Base-by-base conservation (phyloP, 192 early-diverging fungal genomes). In the Mortierella hygrophila region DNA sequence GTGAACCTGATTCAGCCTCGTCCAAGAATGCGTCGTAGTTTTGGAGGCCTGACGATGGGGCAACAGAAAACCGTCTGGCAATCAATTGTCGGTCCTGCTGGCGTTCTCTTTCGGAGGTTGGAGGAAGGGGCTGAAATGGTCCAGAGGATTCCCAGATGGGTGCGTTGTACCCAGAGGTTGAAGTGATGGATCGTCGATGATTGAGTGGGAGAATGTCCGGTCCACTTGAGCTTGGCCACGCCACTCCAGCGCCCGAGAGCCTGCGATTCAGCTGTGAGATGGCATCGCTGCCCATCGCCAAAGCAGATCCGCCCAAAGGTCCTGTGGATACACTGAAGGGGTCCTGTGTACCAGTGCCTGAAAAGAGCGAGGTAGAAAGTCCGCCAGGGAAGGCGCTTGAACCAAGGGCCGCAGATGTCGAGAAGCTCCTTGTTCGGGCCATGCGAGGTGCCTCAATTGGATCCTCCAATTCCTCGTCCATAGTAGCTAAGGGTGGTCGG, bases 401-500 rank as follows among this genome's bases (percentile, higher is more conserved):
- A 26, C 78, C 75, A 16, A 80, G 68, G 26, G 83, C 42, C 13
- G 83, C 83, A 38, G 83, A 86, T 3, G 83, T 86, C 5, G 83
- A 86, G 21, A 77, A 86, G 40, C 83, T 86, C 49, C 83, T 75
- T 13, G 79, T 47, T 1, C 83, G 83, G 41, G 7, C 77, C 26
- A 74, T 70, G 16, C 83, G 74, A 23, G 78, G 75, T 7, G 55
- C 55, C 44, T 86, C 83, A 8, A 41, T 32, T 42, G 78, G 15
- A 46, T 86, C 83, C 49, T 86, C 83, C 10, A 75, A 35, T 71
- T 86, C 83, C 42, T 86, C 83, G 29, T 86, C 83, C 83, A 86
- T 86, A 37, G 71, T 86, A 6, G 83, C 78, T 35, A 86, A 65
- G 23, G 78, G 70, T 20, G 75, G 78, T 47, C 83, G 49, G 69